Percentiles rank a stretch among this genome's conserved stretches.
These are phyloP conservation scores for Puccinellia tenuiflora DNA, from an alignment of 176 grass and related monocot species.

Conservation along the genomic window DNA sequence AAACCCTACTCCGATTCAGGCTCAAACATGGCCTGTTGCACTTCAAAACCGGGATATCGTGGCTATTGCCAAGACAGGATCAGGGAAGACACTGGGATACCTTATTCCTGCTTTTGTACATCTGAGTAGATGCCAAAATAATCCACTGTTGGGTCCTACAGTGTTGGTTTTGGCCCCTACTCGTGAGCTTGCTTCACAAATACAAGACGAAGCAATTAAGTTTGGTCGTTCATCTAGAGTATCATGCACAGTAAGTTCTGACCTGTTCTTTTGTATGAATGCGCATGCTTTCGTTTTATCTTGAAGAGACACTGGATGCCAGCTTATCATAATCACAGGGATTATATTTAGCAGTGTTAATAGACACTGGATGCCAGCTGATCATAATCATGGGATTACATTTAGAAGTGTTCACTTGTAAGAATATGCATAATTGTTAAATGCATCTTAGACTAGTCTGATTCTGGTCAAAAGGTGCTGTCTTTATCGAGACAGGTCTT, in stretches of 20 bases:
- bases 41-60: slow-evolving; percentile 88
- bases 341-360: background rate
- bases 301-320: background rate
- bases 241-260: slow-evolving; percentile 81
- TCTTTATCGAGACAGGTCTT: background rate
- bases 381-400: slow-evolving; percentile 1
- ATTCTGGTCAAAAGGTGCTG: background rate
- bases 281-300: background rate
- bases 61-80: slow-evolving; percentile 96
- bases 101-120: slow-evolving; percentile 98
- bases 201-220: slow-evolving; percentile 94
- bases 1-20: slow-evolving; percentile 91
- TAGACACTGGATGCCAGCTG: background rate
- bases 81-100: slow-evolving; percentile 94
- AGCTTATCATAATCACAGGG: background rate
- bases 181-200: slow-evolving; percentile 92
- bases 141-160: slow-evolving; percentile 74
- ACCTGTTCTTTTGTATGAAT: slow-evolving; percentile 12
- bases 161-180: slow-evolving; percentile 89
- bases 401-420: background rate
- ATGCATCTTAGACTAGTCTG: background rate
- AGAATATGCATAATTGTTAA: slow-evolving; percentile 3
- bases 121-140: slow-evolving; percentile 72
- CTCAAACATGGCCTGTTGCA: slow-evolving; percentile 96
- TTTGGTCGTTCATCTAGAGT: slow-evolving; percentile 90